Conservation (phyloP, 306 rosid species). For the Glycine latifolia region DNA sequence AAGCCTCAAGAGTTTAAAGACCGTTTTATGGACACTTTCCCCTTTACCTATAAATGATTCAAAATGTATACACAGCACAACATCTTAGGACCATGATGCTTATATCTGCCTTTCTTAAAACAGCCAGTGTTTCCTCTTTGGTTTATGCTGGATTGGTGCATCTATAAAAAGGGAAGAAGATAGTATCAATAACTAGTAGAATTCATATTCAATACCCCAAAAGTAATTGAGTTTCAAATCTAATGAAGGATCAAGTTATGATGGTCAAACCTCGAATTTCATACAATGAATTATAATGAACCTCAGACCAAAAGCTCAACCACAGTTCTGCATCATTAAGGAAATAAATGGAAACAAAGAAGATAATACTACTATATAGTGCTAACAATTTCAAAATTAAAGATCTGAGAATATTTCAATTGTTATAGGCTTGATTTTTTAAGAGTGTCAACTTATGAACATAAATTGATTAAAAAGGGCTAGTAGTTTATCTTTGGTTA, state of each 20-base stretch:
- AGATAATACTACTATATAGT: constrained; percentile 6
- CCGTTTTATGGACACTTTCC: background rate
- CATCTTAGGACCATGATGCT: constrained; percentile 13
- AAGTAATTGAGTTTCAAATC: constrained; percentile 13
- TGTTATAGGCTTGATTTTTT: constrained; percentile 3
- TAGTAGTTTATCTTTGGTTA: background rate
- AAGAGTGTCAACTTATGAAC: background rate
- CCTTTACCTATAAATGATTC: constrained; percentile 1
- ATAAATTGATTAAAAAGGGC: background rate
- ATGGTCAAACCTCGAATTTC: constrained; percentile 61
- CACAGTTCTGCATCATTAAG: constrained; percentile 75
- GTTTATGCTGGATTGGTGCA: constrained; percentile 68
- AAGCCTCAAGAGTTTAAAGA: background rate
- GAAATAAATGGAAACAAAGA: constrained; percentile 36
- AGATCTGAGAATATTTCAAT: background rate
- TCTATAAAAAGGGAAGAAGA: constrained; percentile 57
- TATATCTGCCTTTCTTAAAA: constrained; percentile 56
- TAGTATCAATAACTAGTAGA: constrained; percentile 32
- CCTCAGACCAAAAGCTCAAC: constrained; percentile 97
- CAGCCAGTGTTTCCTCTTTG: constrained; percentile 86
- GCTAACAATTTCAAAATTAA: background rate
- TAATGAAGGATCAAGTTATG: background rate
- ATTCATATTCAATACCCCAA: background rate
- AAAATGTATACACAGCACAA: constrained; percentile 9
- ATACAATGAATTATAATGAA: constrained; percentile 88